A percentile compares a stretch with the other conserved stretches of the same genome.
phyloP scores from a whole-genome alignment of 768 basidiomycete genomes.

The Pulveroboletus sp. region DNA sequence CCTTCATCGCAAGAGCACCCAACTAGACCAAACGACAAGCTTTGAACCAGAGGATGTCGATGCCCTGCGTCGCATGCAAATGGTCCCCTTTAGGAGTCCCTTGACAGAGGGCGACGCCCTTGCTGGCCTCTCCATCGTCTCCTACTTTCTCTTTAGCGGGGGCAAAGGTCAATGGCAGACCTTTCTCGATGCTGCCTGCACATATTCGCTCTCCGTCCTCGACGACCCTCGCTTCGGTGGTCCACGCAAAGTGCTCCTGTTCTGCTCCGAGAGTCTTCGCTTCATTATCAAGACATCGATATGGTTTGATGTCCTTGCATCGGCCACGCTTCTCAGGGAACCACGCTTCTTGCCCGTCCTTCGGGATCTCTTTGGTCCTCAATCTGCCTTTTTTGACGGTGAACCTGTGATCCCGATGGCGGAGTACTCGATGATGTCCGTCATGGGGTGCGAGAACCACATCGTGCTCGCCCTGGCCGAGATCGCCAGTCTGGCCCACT shows the following conservation, averaged over 20 bases:
- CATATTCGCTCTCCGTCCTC: slow-evolving; percentile 53
- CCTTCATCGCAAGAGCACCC: slow-evolving; percentile 43
- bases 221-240: slow-evolving; percentile 34
- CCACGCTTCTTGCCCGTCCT: slow-evolving; percentile 61
- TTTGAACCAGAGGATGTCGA: slow-evolving; percentile 24
- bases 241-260: slow-evolving; percentile 43
- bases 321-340: slow-evolving; percentile 58
- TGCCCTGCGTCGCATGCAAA: slow-evolving; percentile 26
- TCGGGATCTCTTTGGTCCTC: slow-evolving; percentile 48
- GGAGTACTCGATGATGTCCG: slow-evolving; percentile 69
- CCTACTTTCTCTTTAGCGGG: slow-evolving; percentile 75
- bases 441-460: slow-evolving; percentile 84
- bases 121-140: slow-evolving; percentile 73
- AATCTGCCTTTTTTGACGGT: slow-evolving; percentile 18
- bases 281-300: slow-evolving; percentile 83
- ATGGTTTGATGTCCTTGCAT: slow-evolving; percentile 86
- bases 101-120: slow-evolving; percentile 68
- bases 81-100: slow-evolving; percentile 17
- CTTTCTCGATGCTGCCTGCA: slow-evolving; percentile 62
- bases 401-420: slow-evolving; percentile 38
- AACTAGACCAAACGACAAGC: slow-evolving; percentile 20
- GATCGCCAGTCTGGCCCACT: slow-evolving; percentile 59
- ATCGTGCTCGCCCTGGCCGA: slow-evolving; percentile 80
- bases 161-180: slow-evolving; percentile 66
- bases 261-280: slow-evolving; percentile 48